These are phyloP conservation scores for Clonostachys solani DNA, from an alignment of 2,329 filamentous ascomycete species.

Conservation along the genomic window DNA sequence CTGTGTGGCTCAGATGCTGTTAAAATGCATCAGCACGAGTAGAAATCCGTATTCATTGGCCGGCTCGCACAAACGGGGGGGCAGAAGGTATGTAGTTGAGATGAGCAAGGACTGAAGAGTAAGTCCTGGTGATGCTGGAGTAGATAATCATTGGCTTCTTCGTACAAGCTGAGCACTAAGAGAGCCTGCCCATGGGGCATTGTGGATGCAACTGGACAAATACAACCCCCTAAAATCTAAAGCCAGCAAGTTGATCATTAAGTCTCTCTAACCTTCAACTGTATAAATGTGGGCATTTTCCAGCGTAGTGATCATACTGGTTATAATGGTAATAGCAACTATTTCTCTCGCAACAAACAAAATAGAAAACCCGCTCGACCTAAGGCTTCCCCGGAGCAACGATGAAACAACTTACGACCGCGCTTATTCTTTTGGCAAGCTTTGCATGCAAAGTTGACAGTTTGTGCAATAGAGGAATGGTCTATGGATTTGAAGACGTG, in stretches of 20 bases:
- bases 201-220: too few relatives aligned
- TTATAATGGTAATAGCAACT: not conserved
- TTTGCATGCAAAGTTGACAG: constrained; percentile 12
- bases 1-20: too few relatives aligned
- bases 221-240: too few relatives aligned
- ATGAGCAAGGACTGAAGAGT: too few relatives aligned
- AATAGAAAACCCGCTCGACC: not conserved
- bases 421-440: constrained; percentile 9
- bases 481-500: constrained; percentile 9
- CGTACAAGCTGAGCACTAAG: constrained; percentile 10
- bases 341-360: not conserved
- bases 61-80: too few relatives aligned
- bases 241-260: too few relatives aligned
- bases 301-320: not conserved
- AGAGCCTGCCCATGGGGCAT: not conserved
- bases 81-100: too few relatives aligned
- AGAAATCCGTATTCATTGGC: too few relatives aligned
- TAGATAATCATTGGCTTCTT: constrained; percentile 6
- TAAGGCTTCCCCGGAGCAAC: not conserved
- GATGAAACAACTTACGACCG: constrained; percentile 6
- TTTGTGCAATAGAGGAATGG: constrained; percentile 9
- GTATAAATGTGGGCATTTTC: not conserved
- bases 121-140: too few relatives aligned
- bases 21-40: too few relatives aligned
- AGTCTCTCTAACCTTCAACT: not conserved